A percentile compares a stretch with the other conserved stretches of the same genome.
Conservation (phyloP, 1,284 basidiomycete species). For the Peniophora sp. region DNA sequence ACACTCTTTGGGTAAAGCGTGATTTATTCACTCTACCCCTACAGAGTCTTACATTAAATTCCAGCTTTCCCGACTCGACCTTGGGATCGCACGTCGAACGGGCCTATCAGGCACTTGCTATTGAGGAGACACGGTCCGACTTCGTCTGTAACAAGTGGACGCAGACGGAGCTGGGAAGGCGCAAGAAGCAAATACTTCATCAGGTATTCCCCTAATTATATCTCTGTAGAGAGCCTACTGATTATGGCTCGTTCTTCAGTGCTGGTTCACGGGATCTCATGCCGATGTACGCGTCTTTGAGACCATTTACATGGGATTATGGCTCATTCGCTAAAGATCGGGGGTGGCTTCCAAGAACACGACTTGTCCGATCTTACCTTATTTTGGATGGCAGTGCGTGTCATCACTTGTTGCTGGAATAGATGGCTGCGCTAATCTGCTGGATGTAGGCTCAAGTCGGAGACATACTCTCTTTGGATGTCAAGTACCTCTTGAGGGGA, state of each 20-base stretch:
- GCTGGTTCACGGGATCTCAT: neutral
- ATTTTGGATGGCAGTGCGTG: constrained; percentile 58
- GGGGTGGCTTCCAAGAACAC: constrained; percentile 59
- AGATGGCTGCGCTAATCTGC: constrained; percentile 2
- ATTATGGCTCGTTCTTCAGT: constrained; percentile 5
- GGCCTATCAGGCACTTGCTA: constrained; percentile 60
- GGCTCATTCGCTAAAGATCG: constrained; percentile 45
- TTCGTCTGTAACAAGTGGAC: constrained; percentile 64
- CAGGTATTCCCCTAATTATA: constrained; percentile 32
- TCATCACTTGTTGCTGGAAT: constrained; percentile 3
- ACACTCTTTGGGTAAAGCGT: constrained; percentile 50
- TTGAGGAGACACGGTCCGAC: constrained; percentile 57
- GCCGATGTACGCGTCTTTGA: neutral
- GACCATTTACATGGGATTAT: no score
- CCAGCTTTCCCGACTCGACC: constrained; percentile 39
- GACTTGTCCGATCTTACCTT: constrained; percentile 61
- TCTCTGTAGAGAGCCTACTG: neutral
- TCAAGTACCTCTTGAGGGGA: constrained; percentile 40
- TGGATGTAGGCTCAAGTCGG: constrained; percentile 41
- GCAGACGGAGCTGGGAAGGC: constrained; percentile 43
- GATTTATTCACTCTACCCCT: no score
- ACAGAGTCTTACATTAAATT: no score
- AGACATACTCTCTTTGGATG: constrained; percentile 47
- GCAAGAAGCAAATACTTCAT: constrained; percentile 50
- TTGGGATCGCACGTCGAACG: constrained; percentile 57